Evolutionary conservation across 805 yeast genomes (phyloP).

Genomic region (Helenozyma baotianmanensis): DNA sequence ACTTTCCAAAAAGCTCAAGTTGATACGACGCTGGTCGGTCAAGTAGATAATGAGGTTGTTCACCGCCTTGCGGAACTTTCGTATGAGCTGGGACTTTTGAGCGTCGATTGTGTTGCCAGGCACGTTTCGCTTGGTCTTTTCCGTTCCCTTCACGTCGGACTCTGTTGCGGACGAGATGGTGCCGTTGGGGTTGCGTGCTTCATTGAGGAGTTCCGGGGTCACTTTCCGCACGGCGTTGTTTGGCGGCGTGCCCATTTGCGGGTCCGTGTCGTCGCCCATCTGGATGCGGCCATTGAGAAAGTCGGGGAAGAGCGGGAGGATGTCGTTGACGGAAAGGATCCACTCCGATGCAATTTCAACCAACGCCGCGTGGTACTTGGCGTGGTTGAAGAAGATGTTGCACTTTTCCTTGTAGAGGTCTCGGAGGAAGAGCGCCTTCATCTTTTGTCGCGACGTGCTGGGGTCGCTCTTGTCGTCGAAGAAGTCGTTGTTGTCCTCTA

Average conservation of each 20-base stretch:
- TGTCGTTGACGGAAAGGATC: conserved; percentile 32
- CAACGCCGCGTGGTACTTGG: conserved; percentile 34
- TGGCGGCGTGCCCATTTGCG: too few relatives aligned
- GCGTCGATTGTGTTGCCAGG: too few relatives aligned
- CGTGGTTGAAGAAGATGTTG: conserved; percentile 25
- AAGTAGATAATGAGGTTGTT: conserved; percentile 42
- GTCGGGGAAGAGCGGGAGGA: conserved; percentile 35
- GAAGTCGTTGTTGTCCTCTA: conserved; percentile 21
- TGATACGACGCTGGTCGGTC: conserved; percentile 51
- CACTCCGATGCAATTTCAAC: conserved; percentile 40
- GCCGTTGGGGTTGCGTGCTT: too few relatives aligned
- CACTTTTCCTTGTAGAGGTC: conserved; percentile 33
- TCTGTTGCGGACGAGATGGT: too few relatives aligned
- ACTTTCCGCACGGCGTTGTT: too few relatives aligned
- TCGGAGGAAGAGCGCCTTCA: conserved; percentile 30
- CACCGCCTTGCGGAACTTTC: conserved; percentile 31
- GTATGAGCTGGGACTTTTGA: conserved; percentile 12
- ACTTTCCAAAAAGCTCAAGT: conserved; percentile 32
- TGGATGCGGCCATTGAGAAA: conserved; percentile 27
- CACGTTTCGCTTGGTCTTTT: too few relatives aligned
- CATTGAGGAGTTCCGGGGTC: too few relatives aligned
- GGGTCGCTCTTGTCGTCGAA: conserved; percentile 15
- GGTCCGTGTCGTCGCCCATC: conserved; percentile 1
- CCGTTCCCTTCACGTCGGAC: too few relatives aligned
- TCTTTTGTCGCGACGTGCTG: conserved; percentile 17